Evolutionary conservation across 495 filamentous ascomycete genomes (phyloP).

Genomic region (Penicillium pancosmium): DNA sequence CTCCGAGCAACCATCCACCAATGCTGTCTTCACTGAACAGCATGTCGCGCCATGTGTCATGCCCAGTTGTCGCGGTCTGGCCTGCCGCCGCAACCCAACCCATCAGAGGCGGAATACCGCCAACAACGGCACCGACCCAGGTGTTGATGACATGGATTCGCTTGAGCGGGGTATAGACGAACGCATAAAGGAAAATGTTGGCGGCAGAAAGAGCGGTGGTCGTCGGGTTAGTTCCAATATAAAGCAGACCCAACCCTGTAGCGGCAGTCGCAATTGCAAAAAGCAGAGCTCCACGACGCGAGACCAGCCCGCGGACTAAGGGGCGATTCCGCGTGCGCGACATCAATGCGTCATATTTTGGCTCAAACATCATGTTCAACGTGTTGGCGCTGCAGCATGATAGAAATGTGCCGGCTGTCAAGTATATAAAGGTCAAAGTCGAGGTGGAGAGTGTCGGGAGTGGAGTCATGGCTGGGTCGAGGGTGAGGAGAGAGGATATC

Average conservation of each 20-base stretch:
- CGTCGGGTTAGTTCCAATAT: conserved; percentile 91
- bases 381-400: conserved; percentile 87
- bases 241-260: conserved; percentile 69
- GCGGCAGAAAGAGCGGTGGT: conserved; percentile 79
- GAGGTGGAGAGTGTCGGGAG: conserved; percentile 86
- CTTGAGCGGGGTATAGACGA: conserved; percentile 91
- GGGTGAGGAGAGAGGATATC: conserved; percentile 57
- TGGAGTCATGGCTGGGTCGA: conserved; percentile 64
- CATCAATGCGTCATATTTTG: conserved; percentile 88
- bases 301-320: conserved; percentile 80
- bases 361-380: conserved; percentile 96
- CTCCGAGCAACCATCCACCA: conserved; percentile 89
- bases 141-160: conserved; percentile 86
- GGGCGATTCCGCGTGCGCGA: conserved; percentile 86
- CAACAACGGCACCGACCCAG: conserved; percentile 91
- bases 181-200: conserved; percentile 90
- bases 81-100: conserved; percentile 95
- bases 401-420: conserved; percentile 86
- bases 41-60: conserved; percentile 75
- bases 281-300: conserved; percentile 69
- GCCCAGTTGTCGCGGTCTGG: conserved; percentile 74
- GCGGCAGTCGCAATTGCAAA: conserved; percentile 76
- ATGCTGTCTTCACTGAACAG: conserved; percentile 69
- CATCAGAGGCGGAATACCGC: conserved; percentile 94
- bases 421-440: conserved; percentile 86